A percentile compares a stretch with the other conserved stretches of the same genome.
These are phyloP conservation scores for Ephemerocybe angulata DNA, from an alignment of 768 basidiomycete genomes.

Conservation along the genomic window DNA sequence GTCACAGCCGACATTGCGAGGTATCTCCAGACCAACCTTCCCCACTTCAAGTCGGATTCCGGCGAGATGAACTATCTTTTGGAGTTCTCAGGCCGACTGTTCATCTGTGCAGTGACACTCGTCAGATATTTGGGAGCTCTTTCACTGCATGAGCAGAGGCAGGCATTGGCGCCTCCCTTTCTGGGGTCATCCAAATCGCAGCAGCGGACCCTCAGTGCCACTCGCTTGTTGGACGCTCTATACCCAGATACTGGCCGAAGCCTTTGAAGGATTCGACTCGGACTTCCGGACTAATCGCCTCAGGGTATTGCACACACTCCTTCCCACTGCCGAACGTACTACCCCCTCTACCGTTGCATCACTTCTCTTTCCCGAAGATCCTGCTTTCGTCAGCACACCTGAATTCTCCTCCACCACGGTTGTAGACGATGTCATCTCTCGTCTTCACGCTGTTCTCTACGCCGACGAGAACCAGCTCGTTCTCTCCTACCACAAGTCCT, in stretches of 20 bases:
- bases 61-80: slow-evolving; percentile 12
- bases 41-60: not conserved
- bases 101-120: slow-evolving; percentile 27
- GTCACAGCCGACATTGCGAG: not conserved
- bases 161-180: too few relatives aligned
- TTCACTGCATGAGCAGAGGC: not conserved
- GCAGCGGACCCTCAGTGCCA: not conserved
- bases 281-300: slow-evolving; percentile 8
- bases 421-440: not conserved
- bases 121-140: slow-evolving; percentile 14
- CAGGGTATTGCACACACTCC: slow-evolving; percentile 18
- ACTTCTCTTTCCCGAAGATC: slow-evolving; percentile 4
- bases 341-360: slow-evolving; percentile 14
- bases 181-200: not conserved
- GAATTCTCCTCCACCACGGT: not conserved
- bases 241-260: slow-evolving; percentile 12
- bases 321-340: slow-evolving; percentile 16
- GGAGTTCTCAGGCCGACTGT: slow-evolving; percentile 18
- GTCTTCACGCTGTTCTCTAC: slow-evolving; percentile 20
- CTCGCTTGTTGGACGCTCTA: slow-evolving; percentile 15
- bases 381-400: not conserved
- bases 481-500: slow-evolving; percentile 21
- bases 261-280: slow-evolving; percentile 11
- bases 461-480: slow-evolving; percentile 8
- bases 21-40: slow-evolving; percentile 4